Evolutionary conservation across 2,329 filamentous ascomycete genomes (phyloP), one percentile per base, ranked within the genome.

Genomic region (Lachnellula willkommii): DNA sequence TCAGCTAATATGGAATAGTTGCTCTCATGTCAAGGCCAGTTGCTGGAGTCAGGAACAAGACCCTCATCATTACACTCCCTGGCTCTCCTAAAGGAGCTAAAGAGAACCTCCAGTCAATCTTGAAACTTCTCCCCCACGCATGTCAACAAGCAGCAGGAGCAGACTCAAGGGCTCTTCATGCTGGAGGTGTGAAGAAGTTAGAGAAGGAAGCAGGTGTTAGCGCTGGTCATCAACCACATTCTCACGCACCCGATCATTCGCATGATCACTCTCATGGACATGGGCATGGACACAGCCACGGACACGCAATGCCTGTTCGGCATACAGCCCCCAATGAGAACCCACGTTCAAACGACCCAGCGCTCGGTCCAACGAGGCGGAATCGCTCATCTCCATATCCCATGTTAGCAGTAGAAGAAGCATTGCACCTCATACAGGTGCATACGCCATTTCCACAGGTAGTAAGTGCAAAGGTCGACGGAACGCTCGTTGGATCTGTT

Each of bases 11-110:
- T 48, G 8, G 17, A 24, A 51, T 55, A 95, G 91, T 99, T 74
- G 94, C 94, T 46, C 87, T 96, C 76, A 99, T 99, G 94, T 89
- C 94, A 51, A 83, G 94, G 47, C 94, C 94, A 4, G 89, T 95
- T 12, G 94, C 94, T 22, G 94, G 94, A 3, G 85, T 95, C 2
- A 80, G 94, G 35, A 86, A 93, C 60, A 84, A 84, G 58, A 87
- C 90, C 1, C 73, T 99, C 52, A 88, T 99, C 24, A 74, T 96
- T 59, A 99, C 94, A 0, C 76, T 99, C 3, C 94, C 94, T 0
- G 94, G 94, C 1, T 97, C 93, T 0, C 94, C 94, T 0, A 97
- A 97, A 71, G 94, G 92, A 1, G 94, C 94, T 8, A 89, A 85
- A 67, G 94, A 99, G 75, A 99, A 97, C 68, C 80, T 99, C 0